These are phyloP conservation scores for Nidularia sp. DNA, from an alignment of 768 basidiomycete genomes.

Conservation along the genomic window DNA sequence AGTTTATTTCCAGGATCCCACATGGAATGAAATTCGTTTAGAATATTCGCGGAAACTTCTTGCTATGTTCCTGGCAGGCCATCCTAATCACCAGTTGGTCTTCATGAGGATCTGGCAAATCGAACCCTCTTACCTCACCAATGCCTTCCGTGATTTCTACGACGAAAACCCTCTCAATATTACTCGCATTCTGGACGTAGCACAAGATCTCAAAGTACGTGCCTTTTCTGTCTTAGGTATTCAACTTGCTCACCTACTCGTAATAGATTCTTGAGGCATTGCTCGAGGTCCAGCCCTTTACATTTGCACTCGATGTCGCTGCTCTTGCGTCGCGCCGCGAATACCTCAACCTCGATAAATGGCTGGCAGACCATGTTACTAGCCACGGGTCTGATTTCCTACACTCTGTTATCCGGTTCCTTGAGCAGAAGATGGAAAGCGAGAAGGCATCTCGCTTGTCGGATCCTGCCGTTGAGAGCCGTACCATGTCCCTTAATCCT, in stretches of 20 bases:
- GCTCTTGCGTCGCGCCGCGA: constrained; percentile 90
- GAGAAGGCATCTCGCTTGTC: constrained; percentile 76
- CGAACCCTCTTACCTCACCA: constrained; percentile 78
- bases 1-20: constrained; percentile 47
- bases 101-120: constrained; percentile 97
- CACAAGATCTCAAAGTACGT: constrained; percentile 87
- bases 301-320: constrained; percentile 91
- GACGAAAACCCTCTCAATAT: constrained; percentile 90
- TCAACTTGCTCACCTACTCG: background rate
- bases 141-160: constrained; percentile 90
- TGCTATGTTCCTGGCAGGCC: constrained; percentile 85
- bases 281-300: constrained; percentile 83
- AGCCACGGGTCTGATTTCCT: constrained; percentile 84
- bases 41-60: constrained; percentile 85
- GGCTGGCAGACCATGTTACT: constrained; percentile 86
- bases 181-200: constrained; percentile 90
- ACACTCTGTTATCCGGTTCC: constrained; percentile 80
- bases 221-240: background rate
- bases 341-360: constrained; percentile 94
- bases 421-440: constrained; percentile 90
- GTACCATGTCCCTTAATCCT: constrained; percentile 84
- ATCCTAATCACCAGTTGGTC: constrained; percentile 93
- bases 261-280: constrained; percentile 85
- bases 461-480: constrained; percentile 72
- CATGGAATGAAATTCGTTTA: constrained; percentile 85